Conservation (phyloP, 2,329 filamentous ascomycete species). For the Aspergillus sp. region DNA sequence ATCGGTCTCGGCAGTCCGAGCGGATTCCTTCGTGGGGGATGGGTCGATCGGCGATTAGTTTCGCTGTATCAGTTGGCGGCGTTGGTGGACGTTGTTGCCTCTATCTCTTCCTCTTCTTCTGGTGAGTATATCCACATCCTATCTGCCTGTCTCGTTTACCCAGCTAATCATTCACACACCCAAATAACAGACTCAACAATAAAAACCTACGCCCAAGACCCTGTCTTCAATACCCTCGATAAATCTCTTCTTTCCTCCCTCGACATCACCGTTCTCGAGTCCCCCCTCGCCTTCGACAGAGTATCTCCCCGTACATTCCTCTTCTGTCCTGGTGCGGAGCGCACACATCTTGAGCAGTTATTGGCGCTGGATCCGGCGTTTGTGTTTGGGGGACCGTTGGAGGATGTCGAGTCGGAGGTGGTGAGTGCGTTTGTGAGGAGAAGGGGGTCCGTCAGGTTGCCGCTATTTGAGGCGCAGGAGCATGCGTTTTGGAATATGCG, state of each 20-base stretch:
- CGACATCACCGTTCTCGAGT: conserved; percentile 41
- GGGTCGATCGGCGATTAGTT: conserved; percentile 44
- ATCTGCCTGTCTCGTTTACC: too few relatives aligned
- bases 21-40: conserved; percentile 45
- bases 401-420: conserved; percentile 31
- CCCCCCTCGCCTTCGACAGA: conserved; percentile 56
- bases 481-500: conserved; percentile 42
- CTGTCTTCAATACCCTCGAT: conserved; percentile 55
- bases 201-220: conserved; percentile 54
- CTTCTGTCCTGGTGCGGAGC: conserved; percentile 63
- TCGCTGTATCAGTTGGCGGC: conserved; percentile 47
- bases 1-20: conserved; percentile 46
- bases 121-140: too few relatives aligned
- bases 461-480: conserved; percentile 34
- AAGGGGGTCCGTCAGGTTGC: conserved; percentile 29
- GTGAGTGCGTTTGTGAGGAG: conserved; percentile 24
- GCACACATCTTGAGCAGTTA: conserved; percentile 53
- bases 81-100: conserved; percentile 31
- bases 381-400: conserved; percentile 57
- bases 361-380: conserved; percentile 54
- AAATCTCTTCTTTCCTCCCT: conserved; percentile 38
- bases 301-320: conserved; percentile 56
- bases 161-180: background rate
- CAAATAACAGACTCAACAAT: background rate
- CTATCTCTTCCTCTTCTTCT: background rate